A percentile compares a stretch with the other conserved stretches of the same genome.
Evolutionary conservation across 371 early-diverging fungal species (phyloP).

Genomic region (Mucor saturninus): DNA sequence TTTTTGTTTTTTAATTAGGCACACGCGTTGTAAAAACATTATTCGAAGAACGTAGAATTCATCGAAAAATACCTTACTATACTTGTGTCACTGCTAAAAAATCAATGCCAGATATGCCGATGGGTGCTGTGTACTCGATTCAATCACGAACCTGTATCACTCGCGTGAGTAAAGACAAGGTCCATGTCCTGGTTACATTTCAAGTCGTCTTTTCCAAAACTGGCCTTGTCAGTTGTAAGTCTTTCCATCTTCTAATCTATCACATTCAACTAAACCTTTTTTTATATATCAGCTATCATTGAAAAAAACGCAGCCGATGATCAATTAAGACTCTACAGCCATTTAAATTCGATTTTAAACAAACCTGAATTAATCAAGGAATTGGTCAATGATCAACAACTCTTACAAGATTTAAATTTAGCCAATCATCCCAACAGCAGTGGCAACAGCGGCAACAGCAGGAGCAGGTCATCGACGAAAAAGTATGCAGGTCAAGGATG

Average conservation of each 20-base stretch:
- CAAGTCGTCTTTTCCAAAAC: constrained; percentile 67
- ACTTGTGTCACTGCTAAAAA: constrained; percentile 60
- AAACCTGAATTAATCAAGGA: constrained; percentile 16
- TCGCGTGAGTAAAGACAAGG: constrained; percentile 60
- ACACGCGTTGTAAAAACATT: constrained; percentile 68
- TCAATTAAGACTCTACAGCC: constrained; percentile 23
- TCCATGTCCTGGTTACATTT: constrained; percentile 65
- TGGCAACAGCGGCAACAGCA: not conserved
- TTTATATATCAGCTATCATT: constrained; percentile 23
- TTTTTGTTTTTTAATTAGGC: constrained; percentile 34
- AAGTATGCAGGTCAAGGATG: not conserved
- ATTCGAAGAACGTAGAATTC: constrained; percentile 55
- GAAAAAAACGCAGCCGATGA: constrained; percentile 35
- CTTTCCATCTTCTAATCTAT: not conserved
- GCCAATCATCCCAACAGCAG: not conserved
- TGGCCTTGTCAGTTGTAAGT: constrained; percentile 67
- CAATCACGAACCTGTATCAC: constrained; percentile 79
- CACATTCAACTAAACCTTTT: not conserved
- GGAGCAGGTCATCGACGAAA: not conserved
- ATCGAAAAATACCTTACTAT: constrained; percentile 57
- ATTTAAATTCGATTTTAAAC: constrained; percentile 16
- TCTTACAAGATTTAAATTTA: constrained; percentile 13
- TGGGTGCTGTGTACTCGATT: constrained; percentile 74
- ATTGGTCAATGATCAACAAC: constrained; percentile 13
- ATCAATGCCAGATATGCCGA: constrained; percentile 80